phyloP scores from a whole-genome alignment of 2,329 filamentous ascomycete species.

The Leptoxyphium fumago region DNA sequence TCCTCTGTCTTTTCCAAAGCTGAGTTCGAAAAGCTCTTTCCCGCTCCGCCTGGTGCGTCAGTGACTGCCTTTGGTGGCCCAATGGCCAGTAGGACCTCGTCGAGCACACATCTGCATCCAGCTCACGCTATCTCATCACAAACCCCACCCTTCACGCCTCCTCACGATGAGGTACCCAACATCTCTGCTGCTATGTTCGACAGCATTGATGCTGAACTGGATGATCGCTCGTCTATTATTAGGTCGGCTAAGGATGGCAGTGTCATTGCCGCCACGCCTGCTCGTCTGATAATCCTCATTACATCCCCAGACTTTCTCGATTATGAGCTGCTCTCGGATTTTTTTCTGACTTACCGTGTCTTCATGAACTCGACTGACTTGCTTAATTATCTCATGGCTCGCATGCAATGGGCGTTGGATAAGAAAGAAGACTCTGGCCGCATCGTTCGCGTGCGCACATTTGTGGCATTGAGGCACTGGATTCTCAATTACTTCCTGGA shows the following conservation, averaged over 20 bases:
- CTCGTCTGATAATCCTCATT: slow-evolving; percentile 86
- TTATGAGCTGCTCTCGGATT: slow-evolving; percentile 92
- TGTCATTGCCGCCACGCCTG: slow-evolving; percentile 78
- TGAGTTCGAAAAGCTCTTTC: slow-evolving; percentile 27
- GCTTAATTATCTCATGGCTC: slow-evolving; percentile 68
- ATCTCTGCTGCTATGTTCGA: slow-evolving; percentile 62
- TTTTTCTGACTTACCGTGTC: slow-evolving; percentile 86
- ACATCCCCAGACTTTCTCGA: slow-evolving; percentile 92
- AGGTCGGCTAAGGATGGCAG: slow-evolving; percentile 57
- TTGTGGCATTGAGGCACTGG: slow-evolving; percentile 93
- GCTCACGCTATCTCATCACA: neutral
- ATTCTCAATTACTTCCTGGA: slow-evolving; percentile 95
- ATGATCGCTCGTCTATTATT: slow-evolving; percentile 68
- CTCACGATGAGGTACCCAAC: slow-evolving; percentile 1
- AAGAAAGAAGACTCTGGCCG: slow-evolving; percentile 71
- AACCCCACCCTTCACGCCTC: slow-evolving; percentile 4
- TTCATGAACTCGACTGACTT: slow-evolving; percentile 69
- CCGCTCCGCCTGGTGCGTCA: slow-evolving; percentile 21
- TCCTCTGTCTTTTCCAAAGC: slow-evolving; percentile 43
- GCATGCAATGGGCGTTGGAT: slow-evolving; percentile 73
- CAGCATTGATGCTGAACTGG: slow-evolving; percentile 62
- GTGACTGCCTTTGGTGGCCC: neutral
- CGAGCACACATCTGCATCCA: slow-evolving; percentile 7
- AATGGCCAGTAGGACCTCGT: neutral
- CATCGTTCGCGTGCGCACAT: slow-evolving; percentile 88